Percentiles rank a stretch among this genome's conserved stretches.
These are phyloP conservation scores for Pleurozium schreberi DNA, from an alignment of 225 moss, liverwort and hornwort species.

Conservation along the genomic window DNA sequence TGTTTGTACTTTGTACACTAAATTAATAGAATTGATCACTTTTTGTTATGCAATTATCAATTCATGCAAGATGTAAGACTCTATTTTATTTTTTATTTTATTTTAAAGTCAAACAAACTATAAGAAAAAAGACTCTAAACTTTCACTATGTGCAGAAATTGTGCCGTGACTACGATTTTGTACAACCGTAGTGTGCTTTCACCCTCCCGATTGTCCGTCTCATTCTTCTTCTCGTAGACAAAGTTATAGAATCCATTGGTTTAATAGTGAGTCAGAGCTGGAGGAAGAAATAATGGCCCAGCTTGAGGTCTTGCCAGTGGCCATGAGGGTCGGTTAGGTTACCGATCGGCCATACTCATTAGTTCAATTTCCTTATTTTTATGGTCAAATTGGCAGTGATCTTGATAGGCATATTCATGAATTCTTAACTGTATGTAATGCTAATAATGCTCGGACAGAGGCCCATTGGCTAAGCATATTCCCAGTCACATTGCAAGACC, in stretches of 20 bases:
- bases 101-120: too few relatives aligned
- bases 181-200: too few relatives aligned
- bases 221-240: rapidly evolving
- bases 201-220: too few relatives aligned
- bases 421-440: background rate
- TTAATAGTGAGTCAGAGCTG: background rate
- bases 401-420: background rate
- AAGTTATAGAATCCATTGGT: background rate
- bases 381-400: background rate
- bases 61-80: too few relatives aligned
- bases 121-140: too few relatives aligned
- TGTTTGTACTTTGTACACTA: too few relatives aligned
- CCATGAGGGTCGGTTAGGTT: rapidly evolving
- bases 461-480: background rate
- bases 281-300: background rate
- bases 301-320: rapidly evolving
- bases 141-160: too few relatives aligned
- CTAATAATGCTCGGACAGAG: background rate
- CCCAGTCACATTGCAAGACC: rapidly evolving
- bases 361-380: background rate
- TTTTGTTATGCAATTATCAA: too few relatives aligned
- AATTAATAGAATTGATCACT: too few relatives aligned
- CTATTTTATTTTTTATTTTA: too few relatives aligned
- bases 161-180: too few relatives aligned
- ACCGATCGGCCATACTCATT: background rate